phyloP scores from a whole-genome alignment of 106 monocot genomes.

The Dendrobium huoshanense region DNA sequence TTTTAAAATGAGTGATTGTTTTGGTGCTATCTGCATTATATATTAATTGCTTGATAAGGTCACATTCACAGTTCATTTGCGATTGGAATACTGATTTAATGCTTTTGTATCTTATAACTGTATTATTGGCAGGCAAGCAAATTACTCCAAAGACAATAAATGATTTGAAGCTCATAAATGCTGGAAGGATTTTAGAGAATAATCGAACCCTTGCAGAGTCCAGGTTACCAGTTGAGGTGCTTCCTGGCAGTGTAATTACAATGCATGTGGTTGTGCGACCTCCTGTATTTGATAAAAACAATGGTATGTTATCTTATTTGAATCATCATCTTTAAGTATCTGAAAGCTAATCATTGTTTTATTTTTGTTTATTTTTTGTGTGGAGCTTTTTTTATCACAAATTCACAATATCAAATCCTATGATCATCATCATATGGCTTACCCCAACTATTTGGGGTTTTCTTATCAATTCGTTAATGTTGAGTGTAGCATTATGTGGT shows the following conservation, averaged over 20 bases:
- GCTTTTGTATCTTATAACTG: not conserved
- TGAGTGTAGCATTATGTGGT: not conserved
- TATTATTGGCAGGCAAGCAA: slow-evolving; percentile 35
- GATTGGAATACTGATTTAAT: not conserved
- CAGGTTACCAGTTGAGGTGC: slow-evolving; percentile 43
- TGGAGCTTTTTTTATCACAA: not conserved
- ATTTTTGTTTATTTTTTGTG: not conserved
- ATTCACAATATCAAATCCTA: not conserved
- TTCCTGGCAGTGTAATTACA: slow-evolving; percentile 48
- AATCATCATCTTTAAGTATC: not conserved
- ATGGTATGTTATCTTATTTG: slow-evolving; percentile 22
- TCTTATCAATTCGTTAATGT: not conserved
- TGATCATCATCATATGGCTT: not conserved
- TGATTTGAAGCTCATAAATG: slow-evolving; percentile 70
- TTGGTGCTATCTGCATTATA: too few species aligned
- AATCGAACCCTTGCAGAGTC: slow-evolving; percentile 51
- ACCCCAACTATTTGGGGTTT: not conserved
- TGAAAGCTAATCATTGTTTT: not conserved
- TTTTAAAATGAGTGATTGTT: too few species aligned
- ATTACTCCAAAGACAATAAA: slow-evolving; percentile 47
- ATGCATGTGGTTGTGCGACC: slow-evolving; percentile 66
- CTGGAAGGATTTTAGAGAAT: slow-evolving; percentile 55
- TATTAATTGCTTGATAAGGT: too few species aligned
- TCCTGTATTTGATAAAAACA: slow-evolving; percentile 31
- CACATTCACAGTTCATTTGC: too few species aligned